Percentiles rank a stretch among this genome's conserved stretches.
phyloP scores from a whole-genome alignment of 768 basidiomycete genomes.

The Podaxis pistillaris region DNA sequence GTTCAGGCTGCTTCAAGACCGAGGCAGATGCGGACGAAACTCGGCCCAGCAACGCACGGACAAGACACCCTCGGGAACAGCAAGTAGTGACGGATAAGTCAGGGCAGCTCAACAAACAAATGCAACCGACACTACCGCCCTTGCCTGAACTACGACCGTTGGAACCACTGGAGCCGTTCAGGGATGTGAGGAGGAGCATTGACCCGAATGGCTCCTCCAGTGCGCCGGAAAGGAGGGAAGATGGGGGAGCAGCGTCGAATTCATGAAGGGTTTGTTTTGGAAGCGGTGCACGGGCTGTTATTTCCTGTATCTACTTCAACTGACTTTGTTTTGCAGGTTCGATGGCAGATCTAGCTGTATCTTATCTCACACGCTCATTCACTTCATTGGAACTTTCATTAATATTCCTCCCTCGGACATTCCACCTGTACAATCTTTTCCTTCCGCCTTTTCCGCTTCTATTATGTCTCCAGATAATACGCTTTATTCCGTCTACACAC shows the following conservation, averaged over 20 bases:
- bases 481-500: background rate
- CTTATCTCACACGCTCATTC: conserved; percentile 5
- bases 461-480: background rate
- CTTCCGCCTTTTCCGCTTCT: background rate
- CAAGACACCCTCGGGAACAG: background rate
- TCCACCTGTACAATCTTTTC: background rate
- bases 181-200: background rate
- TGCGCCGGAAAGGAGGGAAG: background rate
- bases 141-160: conserved; percentile 10
- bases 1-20: conserved; percentile 7
- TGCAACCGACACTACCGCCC: conserved; percentile 11
- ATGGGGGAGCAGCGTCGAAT: background rate
- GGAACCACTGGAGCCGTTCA: conserved; percentile 11
- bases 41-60: too few relatives aligned
- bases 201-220: background rate
- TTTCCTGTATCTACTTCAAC: background rate
- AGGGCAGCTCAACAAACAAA: background rate
- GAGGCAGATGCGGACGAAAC: background rate
- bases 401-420: background rate
- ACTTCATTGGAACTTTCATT: background rate
- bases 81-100: background rate
- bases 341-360: background rate
- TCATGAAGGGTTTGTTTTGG: background rate
- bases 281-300: background rate
- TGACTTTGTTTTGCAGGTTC: background rate